Evolutionary conservation across 202 grass and related monocot genomes (phyloP).

Genomic region (Carex sylvatica): DNA sequence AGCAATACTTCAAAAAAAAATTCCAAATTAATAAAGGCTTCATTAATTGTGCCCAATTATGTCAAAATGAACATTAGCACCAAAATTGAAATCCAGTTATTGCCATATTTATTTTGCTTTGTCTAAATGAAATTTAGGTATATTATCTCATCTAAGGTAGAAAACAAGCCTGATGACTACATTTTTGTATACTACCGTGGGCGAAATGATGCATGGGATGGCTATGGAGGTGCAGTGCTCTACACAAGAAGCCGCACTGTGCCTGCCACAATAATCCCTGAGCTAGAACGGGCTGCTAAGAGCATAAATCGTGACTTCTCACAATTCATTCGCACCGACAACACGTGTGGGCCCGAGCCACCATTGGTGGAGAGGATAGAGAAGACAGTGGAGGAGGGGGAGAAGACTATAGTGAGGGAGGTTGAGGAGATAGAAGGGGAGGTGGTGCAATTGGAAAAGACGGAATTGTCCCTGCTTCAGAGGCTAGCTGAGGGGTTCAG

Average conservation of each 20-base stretch:
- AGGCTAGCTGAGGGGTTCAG: slow-evolving; percentile 55
- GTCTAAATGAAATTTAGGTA: slow-evolving; percentile 46
- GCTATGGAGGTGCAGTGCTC: slow-evolving; percentile 79
- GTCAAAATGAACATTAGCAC: not conserved
- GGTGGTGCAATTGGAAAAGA: slow-evolving; percentile 70
- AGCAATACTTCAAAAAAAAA: not conserved
- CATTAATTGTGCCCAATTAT: not conserved
- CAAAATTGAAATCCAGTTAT: not conserved
- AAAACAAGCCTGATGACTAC: slow-evolving; percentile 91
- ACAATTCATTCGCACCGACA: slow-evolving; percentile 73
- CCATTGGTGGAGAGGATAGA: slow-evolving; percentile 82
- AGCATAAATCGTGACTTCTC: slow-evolving; percentile 65
- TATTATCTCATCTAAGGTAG: slow-evolving; percentile 87
- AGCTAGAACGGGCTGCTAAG: slow-evolving; percentile 70
- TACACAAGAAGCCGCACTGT: slow-evolving; percentile 77
- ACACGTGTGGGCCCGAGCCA: slow-evolving; percentile 83
- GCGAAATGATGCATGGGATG: slow-evolving; percentile 95
- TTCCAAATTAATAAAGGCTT: not conserved
- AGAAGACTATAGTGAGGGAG: slow-evolving; percentile 70
- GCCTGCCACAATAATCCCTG: slow-evolving; percentile 60
- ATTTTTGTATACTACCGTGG: slow-evolving; percentile 92
- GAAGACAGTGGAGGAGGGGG: slow-evolving; percentile 76
- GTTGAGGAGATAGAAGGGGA: slow-evolving; percentile 77
- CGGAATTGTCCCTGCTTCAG: slow-evolving; percentile 60
- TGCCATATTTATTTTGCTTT: not conserved